Evolutionary conservation across 176 grass and related monocot species (phyloP).

Genomic region (Cymbopogon citratus): DNA sequence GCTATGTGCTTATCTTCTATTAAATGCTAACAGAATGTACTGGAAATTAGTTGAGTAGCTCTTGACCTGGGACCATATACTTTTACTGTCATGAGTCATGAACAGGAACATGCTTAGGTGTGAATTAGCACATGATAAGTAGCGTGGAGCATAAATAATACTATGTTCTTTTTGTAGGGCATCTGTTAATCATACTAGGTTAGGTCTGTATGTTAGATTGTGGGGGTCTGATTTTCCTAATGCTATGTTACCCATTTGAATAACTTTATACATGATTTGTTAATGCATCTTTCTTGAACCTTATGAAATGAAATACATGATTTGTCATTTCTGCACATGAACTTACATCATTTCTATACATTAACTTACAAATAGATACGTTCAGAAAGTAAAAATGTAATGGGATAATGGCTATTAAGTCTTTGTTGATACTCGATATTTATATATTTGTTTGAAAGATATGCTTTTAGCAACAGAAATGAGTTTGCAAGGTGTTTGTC

Average conservation of each 20-base stretch:
- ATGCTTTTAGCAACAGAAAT: neutral
- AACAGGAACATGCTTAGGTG: neutral
- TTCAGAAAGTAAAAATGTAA: neutral
- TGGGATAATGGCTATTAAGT: neutral
- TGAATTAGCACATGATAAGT: constrained; percentile 10
- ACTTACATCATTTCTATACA: no score
- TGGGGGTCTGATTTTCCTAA: neutral
- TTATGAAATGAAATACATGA: neutral
- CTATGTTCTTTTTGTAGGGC: neutral
- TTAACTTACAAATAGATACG: no score
- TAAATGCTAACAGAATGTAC: constrained; percentile 12
- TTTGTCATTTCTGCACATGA: neutral
- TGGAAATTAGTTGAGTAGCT: constrained; percentile 23
- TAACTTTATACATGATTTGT: neutral
- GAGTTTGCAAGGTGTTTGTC: neutral
- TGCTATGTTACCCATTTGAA: neutral
- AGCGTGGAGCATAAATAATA: neutral
- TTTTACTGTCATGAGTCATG: neutral
- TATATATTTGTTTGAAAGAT: neutral
- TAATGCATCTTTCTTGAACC: neutral
- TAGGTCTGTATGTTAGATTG: constrained; percentile 8
- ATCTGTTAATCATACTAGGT: neutral
- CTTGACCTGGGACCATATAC: constrained; percentile 13
- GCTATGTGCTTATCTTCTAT: constrained; percentile 6
- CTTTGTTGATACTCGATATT: neutral